These are phyloP conservation scores for Pyrenophora tritici-repentis DNA, from an alignment of 2,329 filamentous ascomycete species.

Conservation along the genomic window DNA sequence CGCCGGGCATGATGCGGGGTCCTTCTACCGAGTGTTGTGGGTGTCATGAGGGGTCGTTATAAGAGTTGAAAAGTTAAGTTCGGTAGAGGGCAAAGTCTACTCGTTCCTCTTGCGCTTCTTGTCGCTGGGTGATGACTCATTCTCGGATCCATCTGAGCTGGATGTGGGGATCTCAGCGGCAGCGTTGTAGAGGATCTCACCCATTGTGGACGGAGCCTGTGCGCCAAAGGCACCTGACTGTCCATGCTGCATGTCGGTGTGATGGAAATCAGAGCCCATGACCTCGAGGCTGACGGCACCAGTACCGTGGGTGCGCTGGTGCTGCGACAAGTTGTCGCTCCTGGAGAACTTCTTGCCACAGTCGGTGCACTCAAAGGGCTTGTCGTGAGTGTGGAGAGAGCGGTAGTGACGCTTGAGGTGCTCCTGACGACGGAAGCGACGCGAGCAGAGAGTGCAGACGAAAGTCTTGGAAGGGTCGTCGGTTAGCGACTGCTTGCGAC, in stretches of 20 bases:
- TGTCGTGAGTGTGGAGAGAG: constrained; percentile 96
- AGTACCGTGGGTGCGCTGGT: constrained; percentile 89
- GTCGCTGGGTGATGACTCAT: constrained; percentile 48
- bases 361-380: constrained; percentile 96
- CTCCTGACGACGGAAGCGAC: constrained; percentile 96
- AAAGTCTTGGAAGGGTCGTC: constrained; percentile 99
- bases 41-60: constrained; percentile 46
- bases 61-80: constrained; percentile 34
- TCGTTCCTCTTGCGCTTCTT: constrained; percentile 75
- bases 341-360: constrained; percentile 99
- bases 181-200: constrained; percentile 47
- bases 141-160: constrained; percentile 45
- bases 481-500: constrained; percentile 96
- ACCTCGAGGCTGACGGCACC: constrained; percentile 91
- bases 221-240: constrained; percentile 35
- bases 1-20: constrained; percentile 31
- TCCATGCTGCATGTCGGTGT: constrained; percentile 52
- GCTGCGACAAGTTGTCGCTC: constrained; percentile 95
- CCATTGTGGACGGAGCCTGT: constrained; percentile 46
- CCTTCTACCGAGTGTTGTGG: constrained; percentile 33
- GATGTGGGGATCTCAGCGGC: constrained; percentile 45
- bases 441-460: constrained; percentile 93
- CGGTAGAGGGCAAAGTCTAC: constrained; percentile 39
- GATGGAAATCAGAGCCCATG: constrained; percentile 65
- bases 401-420: constrained; percentile 98